Evolutionary conservation across 2,329 filamentous ascomycete genomes (phyloP), one percentile per base, ranked within the genome.

Genomic region (Colletotrichum sojae): DNA sequence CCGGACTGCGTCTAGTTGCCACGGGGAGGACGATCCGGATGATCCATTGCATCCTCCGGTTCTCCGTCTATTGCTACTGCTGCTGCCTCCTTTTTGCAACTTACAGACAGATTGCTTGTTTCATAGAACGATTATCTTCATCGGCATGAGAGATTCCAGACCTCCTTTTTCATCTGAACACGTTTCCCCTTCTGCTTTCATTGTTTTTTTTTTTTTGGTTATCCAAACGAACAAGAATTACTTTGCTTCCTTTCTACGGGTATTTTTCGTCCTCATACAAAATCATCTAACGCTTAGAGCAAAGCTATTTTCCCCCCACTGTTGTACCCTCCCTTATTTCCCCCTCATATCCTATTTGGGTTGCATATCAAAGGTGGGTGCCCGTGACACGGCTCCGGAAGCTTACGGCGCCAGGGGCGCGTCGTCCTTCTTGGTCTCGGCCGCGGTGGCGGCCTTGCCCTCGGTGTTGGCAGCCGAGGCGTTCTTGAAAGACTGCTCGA

Each of bases 401-500:
- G 48, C 22, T 72, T 73, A 84, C 40, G 73, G 73, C 36, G 71
- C 75, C 53, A 71, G 68, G 9, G 78, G 77, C 20, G 80, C 81
- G 69, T 84, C 82, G 22, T 79, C 75, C 66, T 78, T 74, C 77
- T 83, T 83, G 59, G 27, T 62, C 69, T 63, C 62, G 16, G 49
- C 61, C 49, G 73, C 70, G 57, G 73, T 71, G n/a, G 72, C 67
- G 12, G 64, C 72, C 71, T 72, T 76, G 2, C 75, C 78, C 53
- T 77, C 75, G 8, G 77, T 80, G n/a, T 76, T 82, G 4, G 85
- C 80, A 8, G 83, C 86, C 25, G 80, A 76, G 0, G 88, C 86
- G 27, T 88, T 86, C 77, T 89, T 87, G 82, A 98, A 97, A 0
- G 93, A 93, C 85, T 97, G 95, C 81, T 95, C 92, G 78, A 98